Base-by-base conservation (phyloP, 75 land plant genomes). In the Sequoiadendron giganteum region DNA sequence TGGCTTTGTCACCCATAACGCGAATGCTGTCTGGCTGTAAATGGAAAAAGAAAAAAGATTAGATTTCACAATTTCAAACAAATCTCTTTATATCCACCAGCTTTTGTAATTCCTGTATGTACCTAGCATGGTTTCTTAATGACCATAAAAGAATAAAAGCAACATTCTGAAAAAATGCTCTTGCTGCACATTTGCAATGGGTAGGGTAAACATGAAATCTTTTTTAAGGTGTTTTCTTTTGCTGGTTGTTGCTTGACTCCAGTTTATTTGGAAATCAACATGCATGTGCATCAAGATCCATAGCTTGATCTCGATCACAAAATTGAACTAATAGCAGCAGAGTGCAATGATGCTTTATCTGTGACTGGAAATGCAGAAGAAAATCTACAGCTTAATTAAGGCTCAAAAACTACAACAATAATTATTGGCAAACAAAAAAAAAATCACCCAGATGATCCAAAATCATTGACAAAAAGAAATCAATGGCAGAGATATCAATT, bases 1-100 rank as follows among this genome's bases (percentile, higher is more conserved):
- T 96, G 82, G 99, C 91, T 89, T 97, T 97, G 85, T 97, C 99
- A 76, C 99, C 99, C 99, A 97, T 97, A 14, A 93, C 92, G 40
- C 99, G 93, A 61, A 97, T 97, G 73, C 99, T 97, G 54, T 97
- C 97, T 86, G 99, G 92, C 99, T 97, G 93, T 76, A 87, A 89
- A 90, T 65, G 34, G 6, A n/a, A 82, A 47, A 7, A 47, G 19
- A 43, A 28, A 3, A 7, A 82, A 39, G 42, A 34, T 18, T 86
- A 42, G 30, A 88, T 45, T 82, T 82, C 32, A 82, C 28, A 6
- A 40, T 79, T 79, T 65, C 82, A 40, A 8, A 79, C 5, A 79
- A 79, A 40, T 39, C 21, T 78, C 21, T 78, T 79, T 8, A 40
- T 39, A 79, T 79, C 45, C 28, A 42, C 28, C 9, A 79, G 70